These are phyloP conservation scores for Ophiognomonia clavigignenti-juglandacearum DNA, from an alignment of 2,329 filamentous ascomycete species.

Conservation along the genomic window DNA sequence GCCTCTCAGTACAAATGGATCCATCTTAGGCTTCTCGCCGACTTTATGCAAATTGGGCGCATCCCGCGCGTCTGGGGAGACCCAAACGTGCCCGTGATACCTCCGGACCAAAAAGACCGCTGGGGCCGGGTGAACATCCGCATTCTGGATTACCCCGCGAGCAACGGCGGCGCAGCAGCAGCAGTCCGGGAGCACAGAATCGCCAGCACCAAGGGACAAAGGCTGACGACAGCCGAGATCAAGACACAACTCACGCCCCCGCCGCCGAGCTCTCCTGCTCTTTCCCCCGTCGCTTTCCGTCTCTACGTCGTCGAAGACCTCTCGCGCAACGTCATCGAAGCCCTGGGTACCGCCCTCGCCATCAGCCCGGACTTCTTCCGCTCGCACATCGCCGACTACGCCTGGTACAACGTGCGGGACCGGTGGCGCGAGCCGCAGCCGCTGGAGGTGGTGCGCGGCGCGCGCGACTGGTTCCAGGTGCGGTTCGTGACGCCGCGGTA, in stretches of 20 bases:
- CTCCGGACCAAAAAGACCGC: neutral
- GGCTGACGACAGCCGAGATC: neutral
- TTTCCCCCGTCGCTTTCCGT: too few species aligned
- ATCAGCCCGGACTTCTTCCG: conserved; percentile 2
- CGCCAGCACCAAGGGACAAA: neutral
- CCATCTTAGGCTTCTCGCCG: neutral
- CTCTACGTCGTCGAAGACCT: conserved; percentile 1
- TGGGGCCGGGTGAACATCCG: neutral
- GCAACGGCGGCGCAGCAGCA: neutral
- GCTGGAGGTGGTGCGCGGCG: neutral
- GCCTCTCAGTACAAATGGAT: neutral
- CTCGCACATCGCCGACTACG: neutral
- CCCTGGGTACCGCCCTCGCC: neutral
- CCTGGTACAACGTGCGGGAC: conserved; percentile 1
- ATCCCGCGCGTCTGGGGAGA: neutral
- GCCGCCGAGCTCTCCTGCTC: too few species aligned
- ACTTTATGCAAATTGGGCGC: neutral
- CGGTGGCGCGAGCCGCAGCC: neutral
- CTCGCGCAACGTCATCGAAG: conserved; percentile 1
- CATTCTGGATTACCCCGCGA: neutral
- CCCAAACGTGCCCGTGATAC: neutral
- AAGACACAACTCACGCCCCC: neutral
- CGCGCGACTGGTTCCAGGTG: neutral
- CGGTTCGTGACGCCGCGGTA: neutral
- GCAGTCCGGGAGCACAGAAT: too few species aligned